A percentile compares a stretch with the other conserved stretches of the same genome.
Conservation (phyloP, 306 rosid species). For the Erythrophleum fordii region DNA sequence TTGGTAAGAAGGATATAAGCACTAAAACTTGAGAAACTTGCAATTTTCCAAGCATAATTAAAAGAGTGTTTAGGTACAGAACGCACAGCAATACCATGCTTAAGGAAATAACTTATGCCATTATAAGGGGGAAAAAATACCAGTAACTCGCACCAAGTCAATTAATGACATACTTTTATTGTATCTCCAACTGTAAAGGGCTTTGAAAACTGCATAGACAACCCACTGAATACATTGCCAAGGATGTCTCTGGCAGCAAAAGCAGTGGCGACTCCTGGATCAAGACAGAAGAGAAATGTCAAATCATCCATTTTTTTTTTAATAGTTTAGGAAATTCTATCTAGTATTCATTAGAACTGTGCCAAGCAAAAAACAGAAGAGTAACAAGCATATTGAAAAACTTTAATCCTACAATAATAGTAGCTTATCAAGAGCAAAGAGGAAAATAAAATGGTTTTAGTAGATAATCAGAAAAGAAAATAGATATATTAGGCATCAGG, state of each 20-base stretch:
- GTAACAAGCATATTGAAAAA: background rate
- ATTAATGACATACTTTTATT: constrained; percentile 66
- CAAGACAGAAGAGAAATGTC: constrained; percentile 33
- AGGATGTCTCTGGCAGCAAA: constrained; percentile 88
- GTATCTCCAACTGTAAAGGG: constrained; percentile 97
- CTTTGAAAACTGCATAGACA: constrained; percentile 84
- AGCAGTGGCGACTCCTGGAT: constrained; percentile 91
- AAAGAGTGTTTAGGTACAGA: constrained; percentile 13
- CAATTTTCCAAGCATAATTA: background rate
- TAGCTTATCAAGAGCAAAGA: background rate
- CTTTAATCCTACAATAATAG: background rate
- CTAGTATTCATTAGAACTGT: background rate
- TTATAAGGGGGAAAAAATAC: background rate
- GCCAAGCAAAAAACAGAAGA: background rate
- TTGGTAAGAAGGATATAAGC: constrained; percentile 2
- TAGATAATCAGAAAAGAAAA: background rate
- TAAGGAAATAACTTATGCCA: constrained; percentile 23
- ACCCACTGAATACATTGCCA: constrained; percentile 88
- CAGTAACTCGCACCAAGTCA: constrained; percentile 33
- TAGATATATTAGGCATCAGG: background rate
- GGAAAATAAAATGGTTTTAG: background rate
- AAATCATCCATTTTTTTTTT: background rate
- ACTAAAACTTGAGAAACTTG: background rate
- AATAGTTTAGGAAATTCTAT: background rate
- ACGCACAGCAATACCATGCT: constrained; percentile 1